phyloP scores from a whole-genome alignment of 2,329 filamentous ascomycete species.

The Cordyceps tenuipes region DNA sequence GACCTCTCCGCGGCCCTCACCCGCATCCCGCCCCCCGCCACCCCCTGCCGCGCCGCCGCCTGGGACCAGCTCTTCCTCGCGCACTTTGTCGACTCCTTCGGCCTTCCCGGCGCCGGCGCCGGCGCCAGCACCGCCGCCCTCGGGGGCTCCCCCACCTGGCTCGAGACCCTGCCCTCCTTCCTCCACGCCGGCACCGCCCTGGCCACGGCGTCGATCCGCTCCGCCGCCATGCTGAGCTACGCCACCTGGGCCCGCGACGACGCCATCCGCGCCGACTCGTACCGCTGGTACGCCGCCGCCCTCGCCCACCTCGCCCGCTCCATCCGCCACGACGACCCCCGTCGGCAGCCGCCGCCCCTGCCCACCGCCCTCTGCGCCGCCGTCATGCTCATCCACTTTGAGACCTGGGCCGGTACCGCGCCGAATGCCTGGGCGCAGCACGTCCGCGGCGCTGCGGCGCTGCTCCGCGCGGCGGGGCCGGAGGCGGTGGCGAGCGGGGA shows the following conservation, averaged over 20 bases:
- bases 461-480: neutral
- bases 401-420: neutral
- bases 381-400: slow-evolving; percentile 8
- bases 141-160: neutral
- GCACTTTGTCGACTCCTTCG: slow-evolving; percentile 6
- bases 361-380: neutral
- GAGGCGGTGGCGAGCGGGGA: neutral
- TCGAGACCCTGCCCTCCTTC: slow-evolving; percentile 1
- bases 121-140: too few relatives aligned
- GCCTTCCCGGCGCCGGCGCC: neutral
- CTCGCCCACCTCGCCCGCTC: neutral
- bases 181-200: neutral
- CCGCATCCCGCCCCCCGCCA: neutral
- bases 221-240: slow-evolving; percentile 7
- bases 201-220: slow-evolving; percentile 4
- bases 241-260: slow-evolving; percentile 2
- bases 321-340: neutral
- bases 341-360: neutral
- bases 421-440: slow-evolving; percentile 4
- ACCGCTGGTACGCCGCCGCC: slow-evolving; percentile 1
- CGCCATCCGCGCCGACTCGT: neutral
- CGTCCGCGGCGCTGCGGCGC: slow-evolving; percentile 2
- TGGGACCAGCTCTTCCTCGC: slow-evolving; percentile 6
- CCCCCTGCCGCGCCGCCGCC: neutral
- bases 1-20: neutral